A percentile compares a stretch with the other conserved stretches of the same genome.
phyloP scores from a whole-genome alignment of 2,329 filamentous ascomycete genomes.

The Penicillium sp. region DNA sequence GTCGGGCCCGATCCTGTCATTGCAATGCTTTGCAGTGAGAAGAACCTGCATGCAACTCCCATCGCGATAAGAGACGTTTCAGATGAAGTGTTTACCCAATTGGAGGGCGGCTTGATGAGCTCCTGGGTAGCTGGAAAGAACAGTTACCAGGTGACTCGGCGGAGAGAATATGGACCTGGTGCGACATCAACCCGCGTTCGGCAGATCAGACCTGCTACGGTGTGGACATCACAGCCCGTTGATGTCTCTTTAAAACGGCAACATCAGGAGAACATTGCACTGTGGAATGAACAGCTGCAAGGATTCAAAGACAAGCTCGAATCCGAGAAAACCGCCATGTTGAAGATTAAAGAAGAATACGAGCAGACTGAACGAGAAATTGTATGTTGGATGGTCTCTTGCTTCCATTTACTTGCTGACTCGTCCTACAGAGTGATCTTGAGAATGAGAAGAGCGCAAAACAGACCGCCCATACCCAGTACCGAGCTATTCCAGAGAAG shows the following conservation, averaged over 20 bases:
- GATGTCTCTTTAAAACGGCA: constrained; percentile 60
- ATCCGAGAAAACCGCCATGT: constrained; percentile 30
- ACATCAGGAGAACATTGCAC: constrained; percentile 53
- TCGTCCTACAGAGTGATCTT: constrained; percentile 27
- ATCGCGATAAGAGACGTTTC: constrained; percentile 63
- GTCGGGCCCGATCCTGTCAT: constrained; percentile 79
- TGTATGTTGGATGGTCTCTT: constrained; percentile 34
- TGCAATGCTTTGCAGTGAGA: constrained; percentile 80
- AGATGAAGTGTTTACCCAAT: constrained; percentile 65
- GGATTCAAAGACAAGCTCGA: constrained; percentile 30
- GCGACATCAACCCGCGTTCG: constrained; percentile 69
- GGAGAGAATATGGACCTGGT: constrained; percentile 75
- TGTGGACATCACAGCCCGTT: constrained; percentile 76
- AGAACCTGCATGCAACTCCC: constrained; percentile 66
- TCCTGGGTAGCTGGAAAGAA: constrained; percentile 69
- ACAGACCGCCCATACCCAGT: constrained; percentile 65
- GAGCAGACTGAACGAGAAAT: constrained; percentile 39
- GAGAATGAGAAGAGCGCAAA: constrained; percentile 63
- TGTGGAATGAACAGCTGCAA: constrained; percentile 45
- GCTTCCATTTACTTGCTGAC: constrained; percentile 13
- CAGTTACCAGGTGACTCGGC: constrained; percentile 64
- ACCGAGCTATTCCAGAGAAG: constrained; percentile 66
- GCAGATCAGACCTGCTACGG: constrained; percentile 59
- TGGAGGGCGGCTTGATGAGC: constrained; percentile 60
- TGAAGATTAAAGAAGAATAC: constrained; percentile 23